Base-by-base conservation (phyloP, 2,329 filamentous ascomycete species). In the Incumbomyces lentus region DNA sequence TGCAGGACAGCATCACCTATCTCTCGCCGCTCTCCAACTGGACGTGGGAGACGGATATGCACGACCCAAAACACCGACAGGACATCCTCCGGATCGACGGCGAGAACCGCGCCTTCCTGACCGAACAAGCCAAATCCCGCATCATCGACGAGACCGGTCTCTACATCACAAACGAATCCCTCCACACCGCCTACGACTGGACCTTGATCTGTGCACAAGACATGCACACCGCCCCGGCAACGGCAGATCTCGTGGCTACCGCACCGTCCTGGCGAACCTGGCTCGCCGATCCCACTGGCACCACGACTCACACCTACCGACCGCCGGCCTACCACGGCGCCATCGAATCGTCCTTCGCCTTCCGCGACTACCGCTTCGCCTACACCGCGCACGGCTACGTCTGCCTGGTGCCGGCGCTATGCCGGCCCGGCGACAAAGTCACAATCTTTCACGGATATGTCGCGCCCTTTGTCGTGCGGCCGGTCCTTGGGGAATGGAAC, bases 1-100 rank as follows among this genome's bases (percentile, higher is more conserved):
- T 40, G 37, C 37, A 40, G 17, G 37, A 40, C 37, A 40, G 5
- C n/a, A 40, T 40, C n/a, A 22, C 18, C n/a, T 40, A 40, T 17
- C 5, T 40, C n/a, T 14, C n/a, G 16, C n/a, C 3, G 6, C n/a
- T n/a, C 13, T 40, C 37, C 13, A 19, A 6, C n/a, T 40, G 37
- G 37, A n/a, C 19, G 8, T 26, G 8, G 5, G 22, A 26, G 22
- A 8, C 4, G 5, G 22, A 26, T 5, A 26, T 26, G 5, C 22
- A 40, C 3, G n/a, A 16, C 37, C n/a, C 16, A 3, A 29, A 18
- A 19, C 37, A 40, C 37, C 3, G 18, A n/a, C 16, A 13, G 13
- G 18, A 40, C 13, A 40, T 14, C 37, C 13, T 40, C 22, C 5
- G 3, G 4, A 14, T 40, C n/a, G 37, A 40, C 37, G 37, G 13